Percentiles rank a stretch among this genome's conserved stretches.
These are phyloP conservation scores for Psilocybe cubensis DNA, from an alignment of 768 basidiomycete species.

Conservation along the genomic window DNA sequence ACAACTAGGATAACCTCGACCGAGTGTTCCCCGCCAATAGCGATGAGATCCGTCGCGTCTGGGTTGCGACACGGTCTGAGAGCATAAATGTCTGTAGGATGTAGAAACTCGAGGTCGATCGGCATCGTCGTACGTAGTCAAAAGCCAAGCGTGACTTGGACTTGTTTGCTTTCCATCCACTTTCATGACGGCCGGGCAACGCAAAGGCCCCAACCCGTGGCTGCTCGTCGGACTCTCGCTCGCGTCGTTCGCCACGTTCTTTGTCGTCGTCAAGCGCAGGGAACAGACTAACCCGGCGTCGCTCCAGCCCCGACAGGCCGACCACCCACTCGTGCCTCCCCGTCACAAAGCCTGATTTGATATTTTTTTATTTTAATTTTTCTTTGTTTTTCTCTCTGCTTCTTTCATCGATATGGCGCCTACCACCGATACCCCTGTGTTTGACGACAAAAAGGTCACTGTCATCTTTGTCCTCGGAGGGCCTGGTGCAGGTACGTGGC, in stretches of 20 bases:
- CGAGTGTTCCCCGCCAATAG: conserved; percentile 73
- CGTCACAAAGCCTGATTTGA: conserved; percentile 39
- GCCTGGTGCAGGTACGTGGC: conserved; percentile 81
- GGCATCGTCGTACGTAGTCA: neutral
- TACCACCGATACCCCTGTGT: conserved; percentile 41
- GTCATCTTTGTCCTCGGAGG: conserved; percentile 97
- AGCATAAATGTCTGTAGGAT: conserved; percentile 62
- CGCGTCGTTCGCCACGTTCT: conserved; percentile 62
- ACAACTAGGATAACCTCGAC: conserved; percentile 72
- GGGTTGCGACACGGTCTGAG: conserved; percentile 66
- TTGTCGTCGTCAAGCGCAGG: conserved; percentile 54
- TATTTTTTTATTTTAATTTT: too few relatives aligned
- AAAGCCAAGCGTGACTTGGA: neutral
- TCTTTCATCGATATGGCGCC: conserved; percentile 7
- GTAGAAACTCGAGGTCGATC: conserved; percentile 66
- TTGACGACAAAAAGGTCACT: conserved; percentile 73
- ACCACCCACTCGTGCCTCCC: conserved; percentile 70
- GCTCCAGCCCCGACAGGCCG: conserved; percentile 58
- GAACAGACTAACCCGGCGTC: conserved; percentile 65
- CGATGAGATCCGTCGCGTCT: conserved; percentile 71
- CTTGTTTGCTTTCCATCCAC: conserved; percentile 6
- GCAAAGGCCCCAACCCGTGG: conserved; percentile 63
- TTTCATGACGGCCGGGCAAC: conserved; percentile 26
- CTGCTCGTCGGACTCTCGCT: conserved; percentile 59
- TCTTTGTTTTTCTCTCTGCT: too few relatives aligned